Base-by-base conservation (phyloP, 768 basidiomycete genomes). In the Cubamyces lactineus region DNA sequence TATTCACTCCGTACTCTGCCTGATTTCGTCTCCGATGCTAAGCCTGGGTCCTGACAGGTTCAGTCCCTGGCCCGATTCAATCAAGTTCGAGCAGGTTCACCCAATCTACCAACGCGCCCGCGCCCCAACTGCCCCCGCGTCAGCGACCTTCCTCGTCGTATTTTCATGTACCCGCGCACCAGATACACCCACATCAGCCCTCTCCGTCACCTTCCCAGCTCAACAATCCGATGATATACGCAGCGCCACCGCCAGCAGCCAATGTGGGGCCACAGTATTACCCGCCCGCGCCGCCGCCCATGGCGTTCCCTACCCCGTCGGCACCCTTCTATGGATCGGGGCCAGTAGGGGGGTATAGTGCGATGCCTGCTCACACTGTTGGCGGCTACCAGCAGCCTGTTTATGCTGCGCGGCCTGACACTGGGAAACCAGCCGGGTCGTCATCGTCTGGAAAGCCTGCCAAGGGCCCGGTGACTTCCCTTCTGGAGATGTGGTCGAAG, bases 131-230 rank as follows among this genome's bases (percentile, higher is more conserved):
- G 17, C 42, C 42, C 11, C 2, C 42, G 19, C 7, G 42, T 43
- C 42, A 5, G 15, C 17, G 19, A 23, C 19, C 45, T 5, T 9
- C 45, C 45, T 23, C 19, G 9, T 9, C 12, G 45, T 21, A 23
- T 4, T 23, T 46, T 66, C 78, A 70, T 40, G 62, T 69, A 12
- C 69, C 73, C 13, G 46, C 77, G 0, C 74, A 78, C 50, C 74
- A 76, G 65, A 61, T 70, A 24, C 73, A 78, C 60, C 75, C 73
- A 5, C 54, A 75, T 45, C 77, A 76, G 52, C 76, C 77, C 6
- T 72, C 78, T 3, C 78, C 80, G 5, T 79, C 79, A 4, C 80
- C 79, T 1, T 74, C 78, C 0, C 80, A 79, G 58, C 66, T 77
- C 4, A 79, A 76, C 65, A 79, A 78, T 54, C 77, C 78, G 16